These are phyloP conservation scores for Beauveria brongniartii DNA, from an alignment of 2,329 filamentous ascomycete genomes.

Conservation along the genomic window DNA sequence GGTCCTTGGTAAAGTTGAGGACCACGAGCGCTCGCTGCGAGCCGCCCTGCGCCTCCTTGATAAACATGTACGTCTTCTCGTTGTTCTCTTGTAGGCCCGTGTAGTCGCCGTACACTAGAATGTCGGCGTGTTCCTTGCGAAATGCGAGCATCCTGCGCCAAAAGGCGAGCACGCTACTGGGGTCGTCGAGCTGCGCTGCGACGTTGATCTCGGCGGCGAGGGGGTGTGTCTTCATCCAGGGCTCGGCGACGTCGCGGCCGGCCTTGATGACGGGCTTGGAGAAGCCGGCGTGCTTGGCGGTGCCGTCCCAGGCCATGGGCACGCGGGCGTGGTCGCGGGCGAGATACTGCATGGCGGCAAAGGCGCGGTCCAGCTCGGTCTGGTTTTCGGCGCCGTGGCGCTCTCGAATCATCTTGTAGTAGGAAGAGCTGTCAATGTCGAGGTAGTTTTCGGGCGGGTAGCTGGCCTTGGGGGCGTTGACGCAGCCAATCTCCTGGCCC, in stretches of 20 bases:
- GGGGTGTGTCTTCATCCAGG: conserved; percentile 28
- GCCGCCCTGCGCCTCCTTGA: conserved; percentile 21
- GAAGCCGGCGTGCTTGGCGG: conserved; percentile 25
- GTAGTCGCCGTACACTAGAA: conserved; percentile 29
- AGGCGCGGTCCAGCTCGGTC: conserved; percentile 28
- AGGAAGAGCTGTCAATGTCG: conserved; percentile 41
- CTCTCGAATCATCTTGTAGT: conserved; percentile 24
- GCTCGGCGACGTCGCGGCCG: conserved; percentile 20
- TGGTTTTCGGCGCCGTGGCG: conserved; percentile 20
- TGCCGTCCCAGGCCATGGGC: conserved; percentile 55
- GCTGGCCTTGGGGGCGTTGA: conserved; percentile 51
- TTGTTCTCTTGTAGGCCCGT: conserved; percentile 18
- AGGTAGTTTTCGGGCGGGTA: conserved; percentile 49
- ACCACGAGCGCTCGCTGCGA: conserved; percentile 20
- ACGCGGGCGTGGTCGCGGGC: conserved; percentile 56
- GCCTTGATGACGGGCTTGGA: conserved; percentile 27
- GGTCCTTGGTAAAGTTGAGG: conserved; percentile 24
- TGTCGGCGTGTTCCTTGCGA: conserved; percentile 23
- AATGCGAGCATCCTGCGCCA: conserved; percentile 25
- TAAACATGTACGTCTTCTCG: conserved; percentile 20
- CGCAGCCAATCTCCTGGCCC: conserved; percentile 58
- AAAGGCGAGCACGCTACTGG: conserved; percentile 26
- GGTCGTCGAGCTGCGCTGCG: conserved; percentile 38
- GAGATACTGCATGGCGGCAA: conserved; percentile 25
- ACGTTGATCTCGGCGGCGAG: conserved; percentile 42